Evolutionary conservation across 495 filamentous ascomycete genomes (phyloP).

Genomic region (Daldinia concentrica): DNA sequence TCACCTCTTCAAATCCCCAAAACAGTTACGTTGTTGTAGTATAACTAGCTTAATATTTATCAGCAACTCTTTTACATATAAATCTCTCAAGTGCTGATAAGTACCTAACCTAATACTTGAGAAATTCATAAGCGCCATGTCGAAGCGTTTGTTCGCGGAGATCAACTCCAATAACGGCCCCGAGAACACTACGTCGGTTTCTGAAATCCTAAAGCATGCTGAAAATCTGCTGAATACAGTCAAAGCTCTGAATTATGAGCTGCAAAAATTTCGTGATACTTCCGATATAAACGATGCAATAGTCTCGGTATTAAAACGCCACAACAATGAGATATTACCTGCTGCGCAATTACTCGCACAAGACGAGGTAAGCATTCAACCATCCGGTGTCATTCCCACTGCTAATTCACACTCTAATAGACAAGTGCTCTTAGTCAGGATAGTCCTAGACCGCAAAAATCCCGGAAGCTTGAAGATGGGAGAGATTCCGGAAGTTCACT

Average conservation of each 20-base stretch:
- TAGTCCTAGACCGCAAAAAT: conserved; percentile 26
- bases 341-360: conserved; percentile 28
- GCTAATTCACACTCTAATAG: conserved; percentile 17
- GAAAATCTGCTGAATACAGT: conserved; percentile 46
- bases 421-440: background rate
- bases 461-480: conserved; percentile 29
- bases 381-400: background rate
- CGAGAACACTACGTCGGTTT: conserved; percentile 17
- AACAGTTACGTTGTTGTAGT: background rate
- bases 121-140: conserved; percentile 31
- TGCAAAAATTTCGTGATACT: conserved; percentile 27
- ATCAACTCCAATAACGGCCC: conserved; percentile 33
- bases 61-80: too few relatives aligned
- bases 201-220: conserved; percentile 43
- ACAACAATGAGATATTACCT: conserved; percentile 40
- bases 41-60: too few relatives aligned
- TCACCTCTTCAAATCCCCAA: background rate
- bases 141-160: conserved; percentile 42
- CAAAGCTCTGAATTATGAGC: conserved; percentile 42
- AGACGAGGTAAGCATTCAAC: conserved; percentile 29
- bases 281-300: conserved; percentile 32
- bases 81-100: too few relatives aligned
- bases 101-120: too few relatives aligned
- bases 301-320: conserved; percentile 32
- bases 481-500: background rate